phyloP scores from a whole-genome alignment of 306 rosid genomes.

The Glycine latifolia region DNA sequence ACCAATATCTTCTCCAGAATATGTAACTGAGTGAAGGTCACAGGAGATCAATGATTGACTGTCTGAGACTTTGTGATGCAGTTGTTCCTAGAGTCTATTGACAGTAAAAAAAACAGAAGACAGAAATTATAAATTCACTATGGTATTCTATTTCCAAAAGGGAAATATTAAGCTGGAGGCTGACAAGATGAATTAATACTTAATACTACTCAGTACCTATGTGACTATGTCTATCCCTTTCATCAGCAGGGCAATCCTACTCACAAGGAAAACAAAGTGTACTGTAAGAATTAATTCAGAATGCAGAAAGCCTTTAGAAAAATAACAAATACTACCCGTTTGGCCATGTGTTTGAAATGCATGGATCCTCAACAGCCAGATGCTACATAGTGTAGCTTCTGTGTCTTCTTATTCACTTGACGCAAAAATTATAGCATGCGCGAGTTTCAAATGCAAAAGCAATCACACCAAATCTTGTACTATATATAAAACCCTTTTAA shows the following conservation, averaged over 20 bases:
- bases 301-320: constrained; percentile 27
- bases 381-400: too few relatives aligned
- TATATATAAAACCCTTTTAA: not conserved
- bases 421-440: too few relatives aligned
- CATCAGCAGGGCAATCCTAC: not conserved
- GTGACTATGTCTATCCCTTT: not conserved
- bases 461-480: not conserved
- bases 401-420: too few relatives aligned
- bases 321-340: not conserved
- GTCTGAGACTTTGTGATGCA: not conserved
- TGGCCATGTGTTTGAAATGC: too few relatives aligned
- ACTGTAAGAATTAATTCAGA: not conserved
- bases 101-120: not conserved
- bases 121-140: not conserved
- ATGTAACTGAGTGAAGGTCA: not conserved
- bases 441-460: too few relatives aligned
- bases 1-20: constrained; percentile 3
- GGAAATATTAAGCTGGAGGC: constrained; percentile 10
- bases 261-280: not conserved
- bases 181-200: constrained; percentile 15
- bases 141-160: not conserved
- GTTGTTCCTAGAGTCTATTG: not conserved
- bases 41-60: not conserved
- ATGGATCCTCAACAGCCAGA: too few relatives aligned
- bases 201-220: not conserved